Percentiles rank a stretch among this genome's conserved stretches.
Conservation (phyloP, 1,284 basidiomycete species). For the Sparassis latifolia region DNA sequence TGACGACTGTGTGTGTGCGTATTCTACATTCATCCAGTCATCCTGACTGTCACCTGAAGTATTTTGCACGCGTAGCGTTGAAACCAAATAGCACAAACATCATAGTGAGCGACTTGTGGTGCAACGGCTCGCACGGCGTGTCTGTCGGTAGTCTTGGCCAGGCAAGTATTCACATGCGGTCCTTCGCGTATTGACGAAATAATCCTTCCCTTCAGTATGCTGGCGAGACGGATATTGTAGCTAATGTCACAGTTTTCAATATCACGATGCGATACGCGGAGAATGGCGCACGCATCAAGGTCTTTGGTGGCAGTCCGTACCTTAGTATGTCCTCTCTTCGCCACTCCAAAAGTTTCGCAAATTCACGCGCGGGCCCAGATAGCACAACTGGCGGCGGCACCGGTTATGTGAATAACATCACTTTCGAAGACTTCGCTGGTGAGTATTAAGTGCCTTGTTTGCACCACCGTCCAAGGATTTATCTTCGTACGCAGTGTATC, state of each 20-base stretch:
- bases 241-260: slow-evolving; percentile 52
- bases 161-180: slow-evolving; percentile 22
- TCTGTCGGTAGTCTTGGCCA: slow-evolving; percentile 46
- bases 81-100: slow-evolving; percentile 64
- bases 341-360: too few species aligned
- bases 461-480: not conserved
- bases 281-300: slow-evolving; percentile 66
- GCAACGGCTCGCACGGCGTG: slow-evolving; percentile 57
- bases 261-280: slow-evolving; percentile 54
- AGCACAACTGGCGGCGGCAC: slow-evolving; percentile 44
- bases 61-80: slow-evolving; percentile 32
- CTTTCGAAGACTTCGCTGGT: slow-evolving; percentile 39
- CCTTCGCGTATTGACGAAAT: not conserved
- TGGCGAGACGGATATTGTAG: slow-evolving; percentile 58
- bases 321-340: slow-evolving; percentile 14
- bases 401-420: slow-evolving; percentile 55
- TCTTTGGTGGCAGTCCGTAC: slow-evolving; percentile 44
- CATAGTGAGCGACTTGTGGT: slow-evolving; percentile 50
- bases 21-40: not conserved
- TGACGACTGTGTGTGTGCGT: slow-evolving; percentile 50
- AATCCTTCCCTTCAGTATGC: slow-evolving; percentile 34
- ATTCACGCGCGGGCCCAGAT: slow-evolving; percentile 7
- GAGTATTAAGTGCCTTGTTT: not conserved
- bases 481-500: slow-evolving; percentile 25
- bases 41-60: not conserved